Conservation (phyloP, 2,329 filamentous ascomycete species). For the Mycosphaerella sp. region DNA sequence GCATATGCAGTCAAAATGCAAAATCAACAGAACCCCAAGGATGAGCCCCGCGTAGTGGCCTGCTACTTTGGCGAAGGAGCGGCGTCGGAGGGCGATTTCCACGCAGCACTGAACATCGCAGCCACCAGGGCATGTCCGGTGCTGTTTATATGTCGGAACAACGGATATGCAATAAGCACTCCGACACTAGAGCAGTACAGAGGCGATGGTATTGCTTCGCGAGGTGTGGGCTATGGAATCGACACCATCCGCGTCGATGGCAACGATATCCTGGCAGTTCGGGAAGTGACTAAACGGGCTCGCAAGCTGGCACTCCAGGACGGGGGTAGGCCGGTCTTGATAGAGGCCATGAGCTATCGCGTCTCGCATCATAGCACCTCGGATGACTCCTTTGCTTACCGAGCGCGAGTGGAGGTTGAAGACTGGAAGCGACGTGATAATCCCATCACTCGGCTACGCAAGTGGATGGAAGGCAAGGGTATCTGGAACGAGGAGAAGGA, state of each 20-base stretch:
- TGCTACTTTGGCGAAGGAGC: conserved; percentile 91
- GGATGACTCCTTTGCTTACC: conserved; percentile 95
- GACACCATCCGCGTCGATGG: conserved; percentile 88
- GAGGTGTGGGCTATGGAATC: conserved; percentile 87
- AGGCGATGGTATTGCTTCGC: conserved; percentile 81
- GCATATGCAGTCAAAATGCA: conserved; percentile 85
- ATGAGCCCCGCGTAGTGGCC: conserved; percentile 62
- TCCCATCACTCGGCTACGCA: conserved; percentile 74
- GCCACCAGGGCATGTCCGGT: conserved; percentile 82
- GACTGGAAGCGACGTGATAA: conserved; percentile 91
- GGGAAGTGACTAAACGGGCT: conserved; percentile 71
- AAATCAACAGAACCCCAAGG: conserved; percentile 62
- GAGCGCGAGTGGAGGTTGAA: conserved; percentile 85
- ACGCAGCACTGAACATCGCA: conserved; percentile 84
- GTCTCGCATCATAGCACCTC: conserved; percentile 95
- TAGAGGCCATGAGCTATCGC: conserved; percentile 98
- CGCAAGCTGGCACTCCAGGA: conserved; percentile 70
- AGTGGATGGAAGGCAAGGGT: conserved; percentile 79
- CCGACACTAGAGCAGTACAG: conserved; percentile 87
- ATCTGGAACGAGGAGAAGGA: conserved; percentile 84
- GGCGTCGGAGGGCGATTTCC: conserved; percentile 86
- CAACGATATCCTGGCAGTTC: conserved; percentile 88
- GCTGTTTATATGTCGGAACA: conserved; percentile 87
- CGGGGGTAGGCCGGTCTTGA: conserved; percentile 74
- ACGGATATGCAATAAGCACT: conserved; percentile 85